Base-by-base conservation (phyloP, 257 asterid genomes). In the Solanum sparsipilum region DNA sequence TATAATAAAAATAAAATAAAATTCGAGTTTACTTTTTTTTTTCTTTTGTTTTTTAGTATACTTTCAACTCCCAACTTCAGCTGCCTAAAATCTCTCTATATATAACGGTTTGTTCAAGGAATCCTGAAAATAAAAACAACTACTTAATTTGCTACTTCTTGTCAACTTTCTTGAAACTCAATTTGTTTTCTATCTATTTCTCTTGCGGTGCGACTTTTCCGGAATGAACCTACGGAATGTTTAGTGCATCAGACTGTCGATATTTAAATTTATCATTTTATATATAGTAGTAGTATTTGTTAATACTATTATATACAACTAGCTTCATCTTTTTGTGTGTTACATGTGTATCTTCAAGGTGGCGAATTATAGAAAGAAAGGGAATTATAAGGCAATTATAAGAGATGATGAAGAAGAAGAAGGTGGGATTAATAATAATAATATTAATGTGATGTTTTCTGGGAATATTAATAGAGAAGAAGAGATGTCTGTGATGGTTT, bases 401-500 rank as follows among this genome's bases (percentile, higher is more conserved):
- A 27, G 87, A 58, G 9, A 70, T 15, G 5, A 67, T n/a, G 46
- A 73, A 4, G 46, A 35, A 20, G 81, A 18, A 38, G 71, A 32
- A 4, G 35, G 27, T 10, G 44, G 25, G 65, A 44, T 13, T 41
- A n/a, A n/a, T 13, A 31, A 31, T 71, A 29, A 6, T 31, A 25
- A 31, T 31, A 31, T 7, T 31, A 25, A 79, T 44, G 29, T 46
- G 70, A 84, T 83, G 93, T 44, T 89, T 86, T 81, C 84, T 3
- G 89, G 91, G 81, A 60, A 38, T 75, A 81, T 89, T 39, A 87
- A 90, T 72, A 92, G 95, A 86, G 95, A 95, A 87, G 89, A 87
- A 31, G 99, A 96, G 90, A 94, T 95, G 94, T 93, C 96, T 5
- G 93, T 88, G 1, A 96, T 96, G 95, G 99, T 96, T 35, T 93